Evolutionary conservation across 139 green algal species (phyloP), one percentile per base, ranked within the genome.

Genomic region (Trebouxia sp.): DNA sequence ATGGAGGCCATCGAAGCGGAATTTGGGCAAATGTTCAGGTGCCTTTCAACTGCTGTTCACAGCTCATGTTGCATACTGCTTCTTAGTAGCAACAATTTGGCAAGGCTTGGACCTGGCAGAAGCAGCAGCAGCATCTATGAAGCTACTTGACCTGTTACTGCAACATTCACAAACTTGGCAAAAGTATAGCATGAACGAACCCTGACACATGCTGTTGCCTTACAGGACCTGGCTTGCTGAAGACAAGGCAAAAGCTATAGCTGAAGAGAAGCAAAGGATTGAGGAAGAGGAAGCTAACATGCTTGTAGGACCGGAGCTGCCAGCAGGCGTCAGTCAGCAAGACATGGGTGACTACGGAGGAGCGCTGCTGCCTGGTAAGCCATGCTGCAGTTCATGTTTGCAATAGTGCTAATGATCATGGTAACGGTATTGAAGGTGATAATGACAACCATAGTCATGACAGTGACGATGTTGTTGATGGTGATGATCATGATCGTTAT

Each of bases 281-380:
- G 30, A 77, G 43, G 62, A 81, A 8, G 65, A 51, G 35, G 77
- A 75, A n/a, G 55, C 39, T 41, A 82, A 82, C 30, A 48, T 78
- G 26, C 39, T 89, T 11, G 90, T 95, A 66, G 93, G 91, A 1
- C 92, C 92, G 3, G 78, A 83, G 43, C 84, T 92, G 66, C 88
- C 89, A 7, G 78, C 80, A 5, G 66, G 47, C 14, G 72, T 45
- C n/a, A 67, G 38, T 45, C 80, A 51, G 15, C 58, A 45, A 22
- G 65, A 62, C 17, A 51, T 75, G 30, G 86, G 83, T 22, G 86
- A 90, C 80, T 94, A 90, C 45, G 90, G 92, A 35, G 88, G 85
- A 3, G 86, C 88, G 62, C 76, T 95, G 75, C 85, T 85, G 50
- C 92, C 92, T 72, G 62, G 62, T 72, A 42, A 41, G 62, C 10